Conservation (phyloP, 352 stramenopile genomes). For the Globisporangium okanoganense region DNA sequence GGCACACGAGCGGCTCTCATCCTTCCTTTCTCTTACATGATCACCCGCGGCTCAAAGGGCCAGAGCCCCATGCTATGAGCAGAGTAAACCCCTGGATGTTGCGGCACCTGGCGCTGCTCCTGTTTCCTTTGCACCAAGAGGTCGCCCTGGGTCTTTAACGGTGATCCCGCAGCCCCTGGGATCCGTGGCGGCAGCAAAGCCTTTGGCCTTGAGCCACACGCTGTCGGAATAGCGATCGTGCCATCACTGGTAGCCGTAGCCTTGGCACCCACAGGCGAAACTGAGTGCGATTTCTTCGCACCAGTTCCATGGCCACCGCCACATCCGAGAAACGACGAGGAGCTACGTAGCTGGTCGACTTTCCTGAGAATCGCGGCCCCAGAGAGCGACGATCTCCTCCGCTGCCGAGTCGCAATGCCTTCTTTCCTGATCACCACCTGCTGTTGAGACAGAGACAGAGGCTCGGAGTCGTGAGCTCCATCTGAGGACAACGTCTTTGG, state of each 20-base stretch:
- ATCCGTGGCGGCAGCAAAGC: constrained; percentile 15
- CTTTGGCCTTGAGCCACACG: background rate
- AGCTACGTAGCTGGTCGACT: constrained; percentile 12
- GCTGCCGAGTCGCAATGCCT: constrained; percentile 5
- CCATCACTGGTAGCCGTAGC: no score
- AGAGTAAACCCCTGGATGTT: background rate
- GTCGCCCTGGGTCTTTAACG: constrained; percentile 9
- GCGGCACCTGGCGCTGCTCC: background rate
- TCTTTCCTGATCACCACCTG: background rate
- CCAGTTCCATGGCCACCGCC: background rate
- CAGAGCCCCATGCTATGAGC: constrained; percentile 4
- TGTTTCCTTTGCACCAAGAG: constrained; percentile 7
- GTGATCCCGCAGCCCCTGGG: background rate
- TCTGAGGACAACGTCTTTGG: background rate
- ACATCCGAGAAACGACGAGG: background rate
- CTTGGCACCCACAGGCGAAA: background rate
- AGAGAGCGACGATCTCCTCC: constrained; percentile 9
- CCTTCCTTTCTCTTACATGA: constrained; percentile 6
- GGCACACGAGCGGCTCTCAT: no score
- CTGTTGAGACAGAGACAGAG: background rate
- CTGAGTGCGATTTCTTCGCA: constrained; percentile 14
- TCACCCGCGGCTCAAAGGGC: constrained; percentile 1
- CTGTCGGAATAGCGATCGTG: background rate
- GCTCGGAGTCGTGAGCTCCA: background rate
- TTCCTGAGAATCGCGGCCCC: constrained; percentile 10